Evolutionary conservation across 2,329 filamentous ascomycete genomes (phyloP).

Genomic region (Arthrobotrys sinensis): DNA sequence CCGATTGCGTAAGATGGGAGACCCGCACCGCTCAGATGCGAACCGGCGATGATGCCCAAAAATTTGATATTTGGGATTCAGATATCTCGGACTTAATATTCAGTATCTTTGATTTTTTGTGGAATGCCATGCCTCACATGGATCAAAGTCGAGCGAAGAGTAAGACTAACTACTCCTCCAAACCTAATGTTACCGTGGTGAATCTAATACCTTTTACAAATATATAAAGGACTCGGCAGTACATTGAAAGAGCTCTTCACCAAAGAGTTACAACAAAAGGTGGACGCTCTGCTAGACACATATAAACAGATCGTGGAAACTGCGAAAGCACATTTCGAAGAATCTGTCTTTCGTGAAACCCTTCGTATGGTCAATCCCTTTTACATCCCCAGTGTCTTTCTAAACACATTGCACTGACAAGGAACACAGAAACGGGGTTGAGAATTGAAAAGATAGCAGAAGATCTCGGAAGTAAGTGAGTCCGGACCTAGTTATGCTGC

Average conservation of each 20-base stretch:
- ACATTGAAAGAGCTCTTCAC: constrained; percentile 45
- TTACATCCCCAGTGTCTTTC: too few relatives aligned
- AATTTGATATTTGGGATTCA: constrained; percentile 34
- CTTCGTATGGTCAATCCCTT: not conserved
- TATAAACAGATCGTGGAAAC: constrained; percentile 21
- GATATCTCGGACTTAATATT: constrained; percentile 29
- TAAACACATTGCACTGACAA: too few relatives aligned
- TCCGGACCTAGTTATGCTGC: too few relatives aligned
- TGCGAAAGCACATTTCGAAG: constrained; percentile 43
- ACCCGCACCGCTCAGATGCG: constrained; percentile 16
- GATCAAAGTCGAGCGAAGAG: constrained; percentile 29
- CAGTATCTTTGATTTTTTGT: constrained; percentile 38
- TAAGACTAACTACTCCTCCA: not conserved
- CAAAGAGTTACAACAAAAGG: constrained; percentile 39
- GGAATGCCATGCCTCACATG: constrained; percentile 38
- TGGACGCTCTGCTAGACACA: constrained; percentile 22
- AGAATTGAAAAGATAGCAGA: constrained; percentile 21
- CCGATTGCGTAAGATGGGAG: constrained; percentile 43
- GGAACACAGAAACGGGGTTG: constrained; percentile 25
- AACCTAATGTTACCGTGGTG: too few relatives aligned
- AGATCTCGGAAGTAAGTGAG: constrained; percentile 20
- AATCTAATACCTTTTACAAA: not conserved
- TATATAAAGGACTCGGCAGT: constrained; percentile 33
- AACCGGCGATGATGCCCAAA: not conserved
- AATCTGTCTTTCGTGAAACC: constrained; percentile 36